Evolutionary conservation across 2,329 filamentous ascomycete genomes (phyloP).

Genomic region (Thelonectria olida): DNA sequence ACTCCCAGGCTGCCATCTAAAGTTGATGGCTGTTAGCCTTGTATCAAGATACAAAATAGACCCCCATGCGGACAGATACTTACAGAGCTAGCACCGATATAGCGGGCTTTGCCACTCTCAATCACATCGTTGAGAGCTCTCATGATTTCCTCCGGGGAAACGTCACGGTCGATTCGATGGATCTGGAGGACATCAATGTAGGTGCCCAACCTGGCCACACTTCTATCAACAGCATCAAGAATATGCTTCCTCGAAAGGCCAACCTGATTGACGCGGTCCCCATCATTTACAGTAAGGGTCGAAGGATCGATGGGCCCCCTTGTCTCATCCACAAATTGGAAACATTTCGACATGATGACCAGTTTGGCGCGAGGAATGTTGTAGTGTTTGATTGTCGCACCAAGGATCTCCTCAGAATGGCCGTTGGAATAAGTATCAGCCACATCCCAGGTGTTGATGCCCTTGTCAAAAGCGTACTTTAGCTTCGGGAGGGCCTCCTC

Average conservation of each 20-base stretch:
- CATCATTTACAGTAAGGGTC: conserved; percentile 12
- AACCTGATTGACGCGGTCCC: conserved; percentile 1
- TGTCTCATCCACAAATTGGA: no score
- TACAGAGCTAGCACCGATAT: conserved; percentile 12
- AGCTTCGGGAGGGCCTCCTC: background rate
- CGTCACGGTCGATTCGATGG: conserved; percentile 10
- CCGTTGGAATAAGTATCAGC: conserved; percentile 13
- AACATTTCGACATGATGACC: conserved; percentile 14
- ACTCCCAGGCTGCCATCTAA: conserved; percentile 14
- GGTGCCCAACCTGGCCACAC: conserved; percentile 1
- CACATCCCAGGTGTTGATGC: conserved; percentile 15
- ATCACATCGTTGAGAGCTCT: conserved; percentile 6
- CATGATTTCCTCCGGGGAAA: conserved; percentile 12
- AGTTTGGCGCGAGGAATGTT: conserved; percentile 8
- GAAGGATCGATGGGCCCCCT: no score
- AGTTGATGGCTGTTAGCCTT: no score
- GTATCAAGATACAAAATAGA: background rate
- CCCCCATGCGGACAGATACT: background rate
- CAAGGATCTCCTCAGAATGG: conserved; percentile 4
- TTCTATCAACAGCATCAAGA: conserved; percentile 3
- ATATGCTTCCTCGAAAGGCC: conserved; percentile 10
- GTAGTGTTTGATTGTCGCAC: conserved; percentile 1
- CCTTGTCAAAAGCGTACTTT: conserved; percentile 3
- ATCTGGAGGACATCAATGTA: conserved; percentile 16
- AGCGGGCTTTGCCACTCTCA: conserved; percentile 1